Conservation (phyloP, 352 stramenopile species). For the Globisporangium solare region DNA sequence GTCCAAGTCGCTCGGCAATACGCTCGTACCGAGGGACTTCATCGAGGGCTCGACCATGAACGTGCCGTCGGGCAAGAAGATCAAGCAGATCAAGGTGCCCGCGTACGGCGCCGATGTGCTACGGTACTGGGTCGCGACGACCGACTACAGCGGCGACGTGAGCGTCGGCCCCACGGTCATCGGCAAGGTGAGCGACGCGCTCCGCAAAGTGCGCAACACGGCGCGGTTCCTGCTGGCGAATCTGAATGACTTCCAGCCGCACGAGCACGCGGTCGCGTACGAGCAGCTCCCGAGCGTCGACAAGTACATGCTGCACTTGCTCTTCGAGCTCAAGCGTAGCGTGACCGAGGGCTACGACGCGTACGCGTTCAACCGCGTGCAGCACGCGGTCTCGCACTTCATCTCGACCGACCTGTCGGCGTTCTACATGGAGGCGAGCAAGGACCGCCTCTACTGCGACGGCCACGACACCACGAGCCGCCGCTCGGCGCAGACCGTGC, state of each 20-base stretch:
- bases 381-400: constrained; percentile 91
- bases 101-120: constrained; percentile 97
- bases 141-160: constrained; percentile 97
- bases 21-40: constrained; percentile 91
- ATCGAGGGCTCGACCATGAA: constrained; percentile 88
- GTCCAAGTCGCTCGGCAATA: constrained; percentile 98
- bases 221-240: constrained; percentile 96
- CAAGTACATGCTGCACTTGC: constrained; percentile 94
- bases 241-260: constrained; percentile 91
- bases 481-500: constrained; percentile 84
- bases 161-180: constrained; percentile 92
- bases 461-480: constrained; percentile 75
- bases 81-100: constrained; percentile 58
- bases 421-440: constrained; percentile 97
- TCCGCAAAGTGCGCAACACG: constrained; percentile 94
- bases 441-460: constrained; percentile 97
- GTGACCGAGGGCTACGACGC: constrained; percentile 83
- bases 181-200: constrained; percentile 68
- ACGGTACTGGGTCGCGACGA: constrained; percentile 96
- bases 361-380: constrained; percentile 90
- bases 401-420: constrained; percentile 94
- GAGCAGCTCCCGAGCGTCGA: constrained; percentile 90
- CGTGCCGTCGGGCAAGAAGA: constrained; percentile 68
- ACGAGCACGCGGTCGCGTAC: constrained; percentile 76
- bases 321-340: constrained; percentile 77